Evolutionary conservation across 805 yeast species (phyloP).

Genomic region (Starmerella kuoi): DNA sequence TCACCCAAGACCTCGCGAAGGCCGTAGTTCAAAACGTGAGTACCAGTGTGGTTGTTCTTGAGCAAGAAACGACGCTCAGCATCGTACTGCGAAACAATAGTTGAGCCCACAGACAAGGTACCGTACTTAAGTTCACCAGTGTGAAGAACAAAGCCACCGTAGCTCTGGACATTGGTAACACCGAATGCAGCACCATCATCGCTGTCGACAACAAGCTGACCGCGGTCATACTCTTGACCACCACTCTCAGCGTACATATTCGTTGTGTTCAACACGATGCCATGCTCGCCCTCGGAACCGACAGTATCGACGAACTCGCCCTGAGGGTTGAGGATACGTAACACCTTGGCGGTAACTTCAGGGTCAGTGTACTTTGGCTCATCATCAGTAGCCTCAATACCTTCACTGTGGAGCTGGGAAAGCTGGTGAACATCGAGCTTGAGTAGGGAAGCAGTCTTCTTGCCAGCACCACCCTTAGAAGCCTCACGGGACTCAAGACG

Average conservation of each 20-base stretch:
- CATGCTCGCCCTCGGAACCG: slow-evolving; percentile 40
- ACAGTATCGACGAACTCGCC: slow-evolving; percentile 40
- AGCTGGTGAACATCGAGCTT: slow-evolving; percentile 88
- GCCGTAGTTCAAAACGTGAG: slow-evolving; percentile 86
- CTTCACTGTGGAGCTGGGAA: slow-evolving; percentile 49
- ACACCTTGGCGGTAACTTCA: slow-evolving; percentile 54
- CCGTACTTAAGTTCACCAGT: slow-evolving; percentile 83
- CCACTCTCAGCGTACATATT: slow-evolving; percentile 98
- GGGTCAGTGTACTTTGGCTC: slow-evolving; percentile 53
- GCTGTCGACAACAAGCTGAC: slow-evolving; percentile 83
- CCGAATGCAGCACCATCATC: slow-evolving; percentile 65
- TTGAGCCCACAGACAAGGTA: slow-evolving; percentile 49
- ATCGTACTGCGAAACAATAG: slow-evolving; percentile 75
- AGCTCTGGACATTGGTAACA: slow-evolving; percentile 82
- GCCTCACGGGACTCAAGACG: slow-evolving; percentile 85
- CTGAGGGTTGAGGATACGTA: slow-evolving; percentile 54
- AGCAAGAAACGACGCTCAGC: slow-evolving; percentile 92
- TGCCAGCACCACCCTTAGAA: slow-evolving; percentile 44
- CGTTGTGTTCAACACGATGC: slow-evolving; percentile 75
- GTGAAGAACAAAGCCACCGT: slow-evolving; percentile 91
- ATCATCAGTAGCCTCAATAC: slow-evolving; percentile 74
- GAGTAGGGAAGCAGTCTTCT: slow-evolving; percentile 37
- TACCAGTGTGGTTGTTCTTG: slow-evolving; percentile 96
- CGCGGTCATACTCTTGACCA: slow-evolving; percentile 96
- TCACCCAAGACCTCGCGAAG: slow-evolving; percentile 77